Evolutionary conservation across 768 basidiomycete genomes (phyloP), one percentile per base, ranked within the genome.

Genomic region (Mycena belliarum): DNA sequence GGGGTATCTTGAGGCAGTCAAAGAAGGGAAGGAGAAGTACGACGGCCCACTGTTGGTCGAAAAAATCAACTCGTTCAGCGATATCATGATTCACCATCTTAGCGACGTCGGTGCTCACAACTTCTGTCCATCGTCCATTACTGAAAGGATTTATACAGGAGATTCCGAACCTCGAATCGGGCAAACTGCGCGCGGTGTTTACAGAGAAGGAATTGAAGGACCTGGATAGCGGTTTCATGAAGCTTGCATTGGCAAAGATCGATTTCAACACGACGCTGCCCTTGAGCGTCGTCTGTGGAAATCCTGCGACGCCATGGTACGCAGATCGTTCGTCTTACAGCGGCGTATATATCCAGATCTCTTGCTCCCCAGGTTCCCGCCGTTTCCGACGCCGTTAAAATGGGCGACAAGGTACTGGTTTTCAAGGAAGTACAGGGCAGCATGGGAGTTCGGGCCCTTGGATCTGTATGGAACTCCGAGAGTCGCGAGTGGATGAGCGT

Each of bases 141-240:
- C 18, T 24, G 23, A 9, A 16, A 37, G 8, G 6, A 9, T 1
- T 20, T 16, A 21, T 35, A 21, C 40, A 61, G 60, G 60, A 57
- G 43, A 56, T 61, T 21, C 45, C 42, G 10, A 29, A n/a, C 11
- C 60, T 61, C 28, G 60, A 53, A 4, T 56, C 60, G 2, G 42
- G 44, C 32, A 45, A 45, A 1, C 56, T 61, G 55, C 51, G 60
- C 9, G 49, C 24, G 0, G 60, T n/a, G 2, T 57, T 61, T 15
- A 57, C 60, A 5, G 60, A 61, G 47, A 23, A 57, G 25, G 55
- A 61, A 12, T 35, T 61, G 8, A 42, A 44, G 9, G 60, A 61
- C 11, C 46, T 61, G 15, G 55, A 61, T 41, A 9, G 11, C 25
- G 57, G 21, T 2, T 59, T 59, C 29, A 48, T 59, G 57, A 59